Evolutionary conservation across 2,329 filamentous ascomycete genomes (phyloP), one percentile per base, ranked within the genome.

Genomic region (Hypoxylon sp.): DNA sequence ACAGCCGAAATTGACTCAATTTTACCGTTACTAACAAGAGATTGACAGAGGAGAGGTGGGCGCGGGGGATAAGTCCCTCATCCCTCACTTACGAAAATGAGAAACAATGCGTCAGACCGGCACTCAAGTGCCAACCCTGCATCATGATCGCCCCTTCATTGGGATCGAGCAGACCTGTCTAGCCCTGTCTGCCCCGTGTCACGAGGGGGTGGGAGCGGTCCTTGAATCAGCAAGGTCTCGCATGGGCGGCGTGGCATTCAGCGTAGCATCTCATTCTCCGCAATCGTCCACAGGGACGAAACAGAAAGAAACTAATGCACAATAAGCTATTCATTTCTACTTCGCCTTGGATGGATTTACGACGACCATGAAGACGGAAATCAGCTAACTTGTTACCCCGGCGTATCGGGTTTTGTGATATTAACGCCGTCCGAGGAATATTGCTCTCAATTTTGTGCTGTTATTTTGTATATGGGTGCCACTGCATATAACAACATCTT

Each of bases 91-190:
- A n/a, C 24, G 38, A 53, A 44, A 46, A 58, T 4, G 11, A 36
- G 14, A 38, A 30, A 22, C 18, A 33, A 42, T 33, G 52, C 52
- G 44, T 30, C 44, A 48, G 18, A 55, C 36, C 45, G 30, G 42
- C 26, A 51, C 12, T 45, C 50, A 36, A 32, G 30, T 26, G 30
- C 36, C 14, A 64, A 56, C 44, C 61, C 22, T 64, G 55, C 49
- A 53, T 48, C 44, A 50, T 48, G 61, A 62, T 65, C 60, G 33
- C 38, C 40, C 36, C 53, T 46, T 48, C 48, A 59, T 44, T 59
- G 20, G 20, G 48, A 67, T 64, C 46, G 45, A 38, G 61, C 65
- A 68, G 65, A 61, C 65, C 61, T 62, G 65, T 65, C 54, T 59
- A 68, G 65, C 65, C 61, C 61, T 62, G 56, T n/a, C 38, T 33